Evolutionary conservation across 129 eudicot genomes (phyloP).

Genomic region (Gnaphalium uliginosum): DNA sequence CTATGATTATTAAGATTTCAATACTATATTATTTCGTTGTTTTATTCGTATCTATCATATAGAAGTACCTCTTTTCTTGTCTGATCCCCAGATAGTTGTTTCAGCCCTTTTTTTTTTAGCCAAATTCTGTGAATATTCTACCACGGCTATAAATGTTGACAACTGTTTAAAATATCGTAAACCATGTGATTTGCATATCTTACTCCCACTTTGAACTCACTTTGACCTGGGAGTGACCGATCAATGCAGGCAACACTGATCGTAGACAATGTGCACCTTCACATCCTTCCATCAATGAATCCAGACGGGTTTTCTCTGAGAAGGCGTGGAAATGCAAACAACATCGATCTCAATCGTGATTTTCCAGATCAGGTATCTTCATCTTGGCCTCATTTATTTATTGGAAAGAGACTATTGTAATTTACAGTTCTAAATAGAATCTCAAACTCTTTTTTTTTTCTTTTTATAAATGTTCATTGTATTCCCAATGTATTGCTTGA

Average conservation of each 20-base stretch:
- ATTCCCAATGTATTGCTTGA: not conserved
- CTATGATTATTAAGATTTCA: not conserved
- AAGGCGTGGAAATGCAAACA: conserved; percentile 82
- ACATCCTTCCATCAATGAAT: conserved; percentile 93
- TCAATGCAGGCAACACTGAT: conserved; percentile 77
- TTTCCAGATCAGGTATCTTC: conserved; percentile 92
- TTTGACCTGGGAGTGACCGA: conserved; percentile 21
- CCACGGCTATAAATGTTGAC: not conserved
- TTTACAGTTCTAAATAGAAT: not conserved
- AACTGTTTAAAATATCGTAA: not conserved
- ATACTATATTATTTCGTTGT: not conserved
- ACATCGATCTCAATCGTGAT: conserved; percentile 88
- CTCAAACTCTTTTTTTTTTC: not conserved
- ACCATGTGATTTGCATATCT: conserved; percentile 16
- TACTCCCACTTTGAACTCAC: conserved; percentile 18
- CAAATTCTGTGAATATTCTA: conserved; percentile 9
- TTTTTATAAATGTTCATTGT: not conserved
- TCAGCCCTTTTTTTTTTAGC: conserved; percentile 14
- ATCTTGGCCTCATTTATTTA: conserved; percentile 12
- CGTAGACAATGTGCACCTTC: conserved; percentile 84
- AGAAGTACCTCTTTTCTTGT: not conserved
- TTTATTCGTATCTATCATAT: not conserved
- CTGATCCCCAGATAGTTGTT: not conserved
- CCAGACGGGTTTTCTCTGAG: conserved; percentile 87
- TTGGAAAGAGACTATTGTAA: not conserved